Conservation (phyloP, 164 flowering plant genomes). For the Vitis labrusca region DNA sequence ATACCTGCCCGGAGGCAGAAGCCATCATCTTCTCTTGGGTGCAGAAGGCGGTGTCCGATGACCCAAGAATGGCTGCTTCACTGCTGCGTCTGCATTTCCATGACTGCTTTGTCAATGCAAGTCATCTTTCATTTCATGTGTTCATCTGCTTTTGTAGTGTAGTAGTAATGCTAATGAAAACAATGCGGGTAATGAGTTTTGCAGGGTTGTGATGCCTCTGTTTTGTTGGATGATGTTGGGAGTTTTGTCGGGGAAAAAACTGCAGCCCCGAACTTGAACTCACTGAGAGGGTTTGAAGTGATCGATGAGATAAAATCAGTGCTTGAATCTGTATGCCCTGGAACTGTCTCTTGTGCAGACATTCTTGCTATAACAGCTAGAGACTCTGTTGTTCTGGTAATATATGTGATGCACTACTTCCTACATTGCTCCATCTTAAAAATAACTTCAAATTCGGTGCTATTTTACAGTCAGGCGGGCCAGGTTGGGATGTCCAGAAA, state of each 20-base stretch:
- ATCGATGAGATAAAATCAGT: no score
- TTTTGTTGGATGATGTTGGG: conserved; percentile 51
- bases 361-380: conserved; percentile 37
- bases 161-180: neutral
- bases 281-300: no score
- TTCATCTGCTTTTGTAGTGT: neutral
- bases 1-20: conserved; percentile 68
- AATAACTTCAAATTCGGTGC: neutral
- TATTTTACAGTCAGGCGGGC: conserved; percentile 68
- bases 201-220: conserved; percentile 90
- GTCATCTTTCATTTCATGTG: conserved; percentile 8
- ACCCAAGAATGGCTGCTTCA: conserved; percentile 80
- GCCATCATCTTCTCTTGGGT: conserved; percentile 58
- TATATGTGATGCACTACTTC: no score
- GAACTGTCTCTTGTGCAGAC: no score
- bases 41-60: conserved; percentile 43
- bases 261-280: no score
- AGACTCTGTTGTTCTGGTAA: conserved; percentile 73
- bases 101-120: conserved; percentile 79
- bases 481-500: conserved; percentile 64
- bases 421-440: no score
- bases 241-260: no score
- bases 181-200: neutral
- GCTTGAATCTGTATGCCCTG: no score
- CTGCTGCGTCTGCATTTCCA: conserved; percentile 81